Conservation (phyloP, 2,329 filamentous ascomycete genomes). For the Lizonia empirigonia region DNA sequence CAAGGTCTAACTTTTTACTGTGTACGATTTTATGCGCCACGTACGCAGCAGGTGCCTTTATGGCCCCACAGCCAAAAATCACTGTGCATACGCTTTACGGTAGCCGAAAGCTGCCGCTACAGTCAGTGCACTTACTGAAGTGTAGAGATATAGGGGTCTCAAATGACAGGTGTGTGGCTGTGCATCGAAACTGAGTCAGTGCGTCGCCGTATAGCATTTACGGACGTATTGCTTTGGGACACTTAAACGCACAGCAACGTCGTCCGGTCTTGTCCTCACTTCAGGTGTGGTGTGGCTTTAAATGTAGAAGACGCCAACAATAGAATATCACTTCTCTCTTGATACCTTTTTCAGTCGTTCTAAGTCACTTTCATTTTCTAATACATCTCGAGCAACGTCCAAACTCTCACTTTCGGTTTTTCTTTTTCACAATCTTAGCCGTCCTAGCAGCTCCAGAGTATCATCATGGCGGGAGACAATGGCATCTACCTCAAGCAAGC, state of each 20-base stretch:
- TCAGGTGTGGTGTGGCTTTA: neutral
- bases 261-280: neutral
- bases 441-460: neutral
- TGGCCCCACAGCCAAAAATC: neutral
- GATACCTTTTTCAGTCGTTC: neutral
- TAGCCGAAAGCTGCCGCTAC: neutral
- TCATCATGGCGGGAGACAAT: slow-evolving; percentile 18
- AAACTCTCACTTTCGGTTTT: neutral
- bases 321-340: neutral
- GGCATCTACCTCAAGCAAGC: slow-evolving; percentile 25
- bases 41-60: too few species aligned
- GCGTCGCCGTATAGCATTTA: slow-evolving; percentile 16
- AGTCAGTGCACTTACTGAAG: neutral
- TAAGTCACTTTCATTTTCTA: neutral
- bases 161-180: slow-evolving; percentile 10
- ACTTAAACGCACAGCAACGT: neutral
- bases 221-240: slow-evolving; percentile 12
- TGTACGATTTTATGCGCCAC: too few species aligned
- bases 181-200: slow-evolving; percentile 9
- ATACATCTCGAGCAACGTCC: neutral
- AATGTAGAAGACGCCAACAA: neutral
- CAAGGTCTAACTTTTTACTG: too few species aligned
- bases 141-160: neutral
- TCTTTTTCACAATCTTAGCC: neutral
- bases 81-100: slow-evolving; percentile 6